Conservation (phyloP, 768 basidiomycete genomes). For the Xerocomellus chrysenteron region DNA sequence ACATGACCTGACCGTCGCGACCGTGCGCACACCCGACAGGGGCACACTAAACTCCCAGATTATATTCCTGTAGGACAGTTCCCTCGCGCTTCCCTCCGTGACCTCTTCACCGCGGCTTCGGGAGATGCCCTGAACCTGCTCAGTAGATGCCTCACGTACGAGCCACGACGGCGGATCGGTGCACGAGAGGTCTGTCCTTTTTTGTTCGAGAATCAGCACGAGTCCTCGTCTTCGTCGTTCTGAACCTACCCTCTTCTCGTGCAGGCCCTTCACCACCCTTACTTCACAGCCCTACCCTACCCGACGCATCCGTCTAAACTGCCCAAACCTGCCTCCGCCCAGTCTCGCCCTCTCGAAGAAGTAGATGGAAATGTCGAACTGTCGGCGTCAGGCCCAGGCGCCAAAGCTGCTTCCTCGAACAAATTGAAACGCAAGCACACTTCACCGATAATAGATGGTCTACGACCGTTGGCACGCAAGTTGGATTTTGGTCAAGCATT, state of each 20-base stretch:
- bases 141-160: conserved; percentile 75
- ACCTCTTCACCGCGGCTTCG: conserved; percentile 89
- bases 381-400: conserved; percentile 47
- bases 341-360: conserved; percentile 67
- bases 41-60: conserved; percentile 87
- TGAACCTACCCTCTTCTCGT: background rate
- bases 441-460: conserved; percentile 46
- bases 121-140: conserved; percentile 84
- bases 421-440: conserved; percentile 70
- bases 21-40: conserved; percentile 44
- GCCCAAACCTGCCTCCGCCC: conserved; percentile 62
- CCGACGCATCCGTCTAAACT: conserved; percentile 88
- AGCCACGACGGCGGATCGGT: conserved; percentile 78
- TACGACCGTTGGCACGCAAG: conserved; percentile 63
- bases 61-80: conserved; percentile 86
- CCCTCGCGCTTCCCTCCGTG: conserved; percentile 76
- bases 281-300: conserved; percentile 83
- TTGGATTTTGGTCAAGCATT: conserved; percentile 63
- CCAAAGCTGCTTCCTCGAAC: conserved; percentile 51
- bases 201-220: background rate
- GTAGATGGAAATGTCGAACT: conserved; percentile 71
- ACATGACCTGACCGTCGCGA: background rate
- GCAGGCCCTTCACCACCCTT: conserved; percentile 83
- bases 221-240: background rate
- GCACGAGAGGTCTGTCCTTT: conserved; percentile 65